Evolutionary conservation across 371 early-diverging fungal genomes (phyloP).

Genomic region (Basidiobolus meristosporus): DNA sequence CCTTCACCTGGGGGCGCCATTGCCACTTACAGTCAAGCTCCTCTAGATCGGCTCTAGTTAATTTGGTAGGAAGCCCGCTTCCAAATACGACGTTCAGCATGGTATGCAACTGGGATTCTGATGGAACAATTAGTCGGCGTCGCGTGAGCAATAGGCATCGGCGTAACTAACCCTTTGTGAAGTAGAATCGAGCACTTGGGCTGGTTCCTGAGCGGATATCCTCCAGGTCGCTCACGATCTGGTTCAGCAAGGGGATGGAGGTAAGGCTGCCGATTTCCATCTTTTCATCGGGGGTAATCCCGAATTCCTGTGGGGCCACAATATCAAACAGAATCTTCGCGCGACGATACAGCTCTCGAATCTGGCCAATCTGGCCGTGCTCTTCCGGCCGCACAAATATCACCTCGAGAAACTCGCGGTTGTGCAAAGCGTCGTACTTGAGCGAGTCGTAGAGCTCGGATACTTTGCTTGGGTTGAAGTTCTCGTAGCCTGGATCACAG

Average conservation of each 20-base stretch:
- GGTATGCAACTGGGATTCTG: conserved; percentile 79
- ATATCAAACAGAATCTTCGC: conserved; percentile 81
- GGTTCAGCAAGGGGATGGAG: conserved; percentile 51
- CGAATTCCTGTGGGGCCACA: conserved; percentile 85
- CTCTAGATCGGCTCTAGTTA: conserved; percentile 41
- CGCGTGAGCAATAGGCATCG: not conserved
- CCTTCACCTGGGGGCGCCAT: no score
- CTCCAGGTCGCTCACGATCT: conserved; percentile 57
- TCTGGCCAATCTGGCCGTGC: conserved; percentile 4
- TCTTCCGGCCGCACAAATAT: conserved; percentile 24
- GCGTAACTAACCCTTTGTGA: conserved; percentile 58
- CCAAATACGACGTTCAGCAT: conserved; percentile 77
- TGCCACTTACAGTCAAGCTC: conserved; percentile 76
- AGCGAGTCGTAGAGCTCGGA: conserved; percentile 87
- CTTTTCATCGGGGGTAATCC: conserved; percentile 65
- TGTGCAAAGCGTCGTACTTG: conserved; percentile 90
- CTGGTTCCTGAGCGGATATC: conserved; percentile 24
- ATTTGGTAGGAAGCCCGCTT: conserved; percentile 61
- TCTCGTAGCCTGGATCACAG: conserved; percentile 33
- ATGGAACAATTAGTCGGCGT: not conserved
- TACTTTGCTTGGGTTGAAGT: conserved; percentile 72
- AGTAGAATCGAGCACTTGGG: conserved; percentile 74
- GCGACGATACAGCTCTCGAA: conserved; percentile 51
- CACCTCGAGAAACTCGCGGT: conserved; percentile 60
- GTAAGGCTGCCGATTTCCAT: conserved; percentile 73